These are phyloP conservation scores for Tolypocladium tundrense DNA, from an alignment of 2,329 filamentous ascomycete species.

Conservation along the genomic window DNA sequence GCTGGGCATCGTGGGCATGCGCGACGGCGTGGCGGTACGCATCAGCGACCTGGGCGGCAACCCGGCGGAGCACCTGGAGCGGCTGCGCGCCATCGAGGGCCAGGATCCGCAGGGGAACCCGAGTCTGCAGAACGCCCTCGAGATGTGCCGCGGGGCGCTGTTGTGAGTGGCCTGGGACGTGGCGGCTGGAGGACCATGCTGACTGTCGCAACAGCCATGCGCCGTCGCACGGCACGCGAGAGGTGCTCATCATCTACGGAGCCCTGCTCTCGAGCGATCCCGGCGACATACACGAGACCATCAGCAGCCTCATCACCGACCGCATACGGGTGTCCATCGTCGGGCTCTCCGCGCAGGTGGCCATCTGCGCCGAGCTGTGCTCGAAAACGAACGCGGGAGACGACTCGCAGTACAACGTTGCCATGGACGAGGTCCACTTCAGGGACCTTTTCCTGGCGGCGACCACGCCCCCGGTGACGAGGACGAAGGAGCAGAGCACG, in stretches of 20 bases:
- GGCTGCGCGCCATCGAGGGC: constrained; percentile 56
- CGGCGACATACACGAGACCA: constrained; percentile 89
- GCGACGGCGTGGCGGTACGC: constrained; percentile 76
- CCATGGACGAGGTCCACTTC: constrained; percentile 67
- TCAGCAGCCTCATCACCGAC: constrained; percentile 66
- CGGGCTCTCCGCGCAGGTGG: constrained; percentile 81
- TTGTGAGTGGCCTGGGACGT: constrained; percentile 42
- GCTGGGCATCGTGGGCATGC: constrained; percentile 84
- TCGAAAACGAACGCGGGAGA: constrained; percentile 78
- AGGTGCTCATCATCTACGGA: constrained; percentile 86
- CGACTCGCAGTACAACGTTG: constrained; percentile 67
- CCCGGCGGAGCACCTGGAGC: constrained; percentile 75
- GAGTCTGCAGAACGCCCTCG: constrained; percentile 85
- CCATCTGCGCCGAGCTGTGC: constrained; percentile 85
- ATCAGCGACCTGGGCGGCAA: constrained; percentile 89
- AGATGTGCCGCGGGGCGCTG: constrained; percentile 88
- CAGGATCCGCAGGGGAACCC: constrained; percentile 64
- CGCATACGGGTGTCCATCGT: constrained; percentile 82
- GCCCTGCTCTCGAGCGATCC: constrained; percentile 86
- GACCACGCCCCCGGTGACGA: constrained; percentile 81
- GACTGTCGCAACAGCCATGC: constrained; percentile 51
- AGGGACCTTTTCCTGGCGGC: constrained; percentile 78
- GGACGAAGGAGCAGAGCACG: constrained; percentile 47
- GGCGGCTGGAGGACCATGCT: neutral
- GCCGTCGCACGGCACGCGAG: constrained; percentile 84